Percentiles rank a stretch among this genome's conserved stretches.
These are phyloP conservation scores for Malus asiatica DNA, from an alignment of 306 rosid species.

Conservation along the genomic window DNA sequence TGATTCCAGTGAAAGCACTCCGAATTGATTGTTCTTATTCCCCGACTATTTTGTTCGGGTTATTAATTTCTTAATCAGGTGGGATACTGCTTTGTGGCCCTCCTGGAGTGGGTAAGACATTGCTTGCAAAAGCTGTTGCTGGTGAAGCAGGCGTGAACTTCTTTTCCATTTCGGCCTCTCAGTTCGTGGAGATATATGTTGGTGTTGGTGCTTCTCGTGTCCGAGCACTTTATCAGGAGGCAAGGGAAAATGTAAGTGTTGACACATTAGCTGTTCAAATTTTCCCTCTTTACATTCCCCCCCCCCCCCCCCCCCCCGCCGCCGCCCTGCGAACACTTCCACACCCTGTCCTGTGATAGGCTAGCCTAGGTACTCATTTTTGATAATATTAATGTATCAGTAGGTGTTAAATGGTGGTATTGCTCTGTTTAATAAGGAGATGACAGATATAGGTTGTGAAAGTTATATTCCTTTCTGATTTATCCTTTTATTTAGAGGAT, in stretches of 20 bases:
- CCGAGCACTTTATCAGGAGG: slow-evolving; percentile 92
- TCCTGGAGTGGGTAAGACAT: slow-evolving; percentile 97
- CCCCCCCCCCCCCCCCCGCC: not conserved
- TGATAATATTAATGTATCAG: not conserved
- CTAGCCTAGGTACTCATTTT: slow-evolving; percentile 14
- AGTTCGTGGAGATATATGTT: slow-evolving; percentile 91
- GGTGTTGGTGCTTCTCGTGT: slow-evolving; percentile 99
- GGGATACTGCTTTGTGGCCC: slow-evolving; percentile 99
- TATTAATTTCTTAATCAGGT: slow-evolving; percentile 51
- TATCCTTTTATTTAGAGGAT: slow-evolving; percentile 11
- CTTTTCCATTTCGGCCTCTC: slow-evolving; percentile 97
- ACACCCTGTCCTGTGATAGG: not conserved
- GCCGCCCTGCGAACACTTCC: too few species aligned
- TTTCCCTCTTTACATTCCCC: not conserved
- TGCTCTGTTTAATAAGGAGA: not conserved
- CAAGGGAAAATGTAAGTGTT: slow-evolving; percentile 65
- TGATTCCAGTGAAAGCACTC: not conserved
- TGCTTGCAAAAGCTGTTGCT: slow-evolving; percentile 98
- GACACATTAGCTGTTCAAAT: slow-evolving; percentile 17
- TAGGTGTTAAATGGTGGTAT: not conserved
- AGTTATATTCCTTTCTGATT: not conserved
- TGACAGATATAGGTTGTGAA: not conserved
- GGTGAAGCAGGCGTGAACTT: slow-evolving; percentile 99
- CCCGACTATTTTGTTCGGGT: not conserved
- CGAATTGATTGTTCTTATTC: too few species aligned